phyloP scores from a whole-genome alignment of 257 asterid species.

The Cruciata laevipes region DNA sequence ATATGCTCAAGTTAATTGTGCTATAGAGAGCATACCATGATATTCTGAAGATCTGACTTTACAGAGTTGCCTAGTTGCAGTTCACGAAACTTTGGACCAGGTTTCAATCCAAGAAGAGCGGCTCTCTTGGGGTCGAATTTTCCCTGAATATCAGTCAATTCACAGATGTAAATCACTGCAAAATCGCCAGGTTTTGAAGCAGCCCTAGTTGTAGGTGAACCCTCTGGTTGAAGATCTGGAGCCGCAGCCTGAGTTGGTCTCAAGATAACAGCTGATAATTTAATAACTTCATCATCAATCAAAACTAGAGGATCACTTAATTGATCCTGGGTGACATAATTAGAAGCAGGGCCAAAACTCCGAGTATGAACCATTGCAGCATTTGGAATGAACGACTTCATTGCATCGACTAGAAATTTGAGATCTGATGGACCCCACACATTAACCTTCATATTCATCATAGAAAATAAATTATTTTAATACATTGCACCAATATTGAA shows the following conservation, averaged over 20 bases:
- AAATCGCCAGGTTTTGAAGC: constrained; percentile 60
- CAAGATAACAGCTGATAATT: constrained; percentile 74
- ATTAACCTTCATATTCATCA: constrained; percentile 52
- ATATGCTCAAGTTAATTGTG: background rate
- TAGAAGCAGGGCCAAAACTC: constrained; percentile 64
- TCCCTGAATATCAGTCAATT: constrained; percentile 86
- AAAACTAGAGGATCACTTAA: constrained; percentile 52
- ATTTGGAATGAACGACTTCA: constrained; percentile 81
- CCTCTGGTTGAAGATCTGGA: constrained; percentile 13
- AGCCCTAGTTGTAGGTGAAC: constrained; percentile 13
- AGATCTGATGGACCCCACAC: constrained; percentile 96
- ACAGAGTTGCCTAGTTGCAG: constrained; percentile 81
- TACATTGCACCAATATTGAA: constrained; percentile 6
- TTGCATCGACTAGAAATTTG: constrained; percentile 72
- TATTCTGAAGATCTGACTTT: constrained; percentile 57
- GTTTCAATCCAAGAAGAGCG: constrained; percentile 68
- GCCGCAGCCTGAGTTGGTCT: constrained; percentile 39
- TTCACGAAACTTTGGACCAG: constrained; percentile 83
- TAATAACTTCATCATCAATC: constrained; percentile 79
- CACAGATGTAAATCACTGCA: constrained; percentile 77
- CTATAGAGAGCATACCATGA: constrained; percentile 43
- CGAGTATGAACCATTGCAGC: constrained; percentile 86
- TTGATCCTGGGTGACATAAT: constrained; percentile 25
- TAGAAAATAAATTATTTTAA: constrained; percentile 2
- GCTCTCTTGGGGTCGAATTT: constrained; percentile 81